Evolutionary conservation across 768 basidiomycete genomes (phyloP).

Genomic region (Tricholoma flavovirens): DNA sequence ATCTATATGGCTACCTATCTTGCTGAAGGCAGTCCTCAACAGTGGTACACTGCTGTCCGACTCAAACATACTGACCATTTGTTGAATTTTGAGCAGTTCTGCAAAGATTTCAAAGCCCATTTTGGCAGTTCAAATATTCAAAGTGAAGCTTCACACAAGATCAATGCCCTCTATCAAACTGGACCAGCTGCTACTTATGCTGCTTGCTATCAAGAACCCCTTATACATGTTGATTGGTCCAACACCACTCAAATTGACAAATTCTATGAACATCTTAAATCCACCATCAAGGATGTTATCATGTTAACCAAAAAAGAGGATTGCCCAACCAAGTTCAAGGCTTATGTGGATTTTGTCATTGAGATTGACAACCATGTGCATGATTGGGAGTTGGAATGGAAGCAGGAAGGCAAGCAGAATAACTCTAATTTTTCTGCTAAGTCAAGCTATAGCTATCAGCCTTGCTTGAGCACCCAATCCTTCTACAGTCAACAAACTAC

Average conservation of each 20-base stretch:
- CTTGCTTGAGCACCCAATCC: background rate
- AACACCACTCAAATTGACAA: background rate
- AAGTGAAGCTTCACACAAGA: no score
- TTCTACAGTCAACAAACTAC: background rate
- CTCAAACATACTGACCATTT: background rate
- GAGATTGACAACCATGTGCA: no score
- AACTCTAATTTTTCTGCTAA: background rate
- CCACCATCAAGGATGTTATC: background rate
- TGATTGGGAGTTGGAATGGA: no score
- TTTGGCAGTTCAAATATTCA: no score
- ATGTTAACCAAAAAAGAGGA: background rate
- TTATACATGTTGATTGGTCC: background rate
- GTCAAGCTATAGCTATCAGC: background rate
- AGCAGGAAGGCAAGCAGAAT: no score
- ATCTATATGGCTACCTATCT: background rate
- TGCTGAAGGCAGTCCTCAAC: background rate
- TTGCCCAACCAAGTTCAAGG: background rate
- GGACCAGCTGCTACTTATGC: no score
- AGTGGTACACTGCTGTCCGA: background rate
- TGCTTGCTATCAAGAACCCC: no score
- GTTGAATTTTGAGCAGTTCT: background rate
- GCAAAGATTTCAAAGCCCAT: background rate
- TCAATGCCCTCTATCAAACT: no score
- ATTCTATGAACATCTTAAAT: no score
- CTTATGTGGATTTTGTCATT: no score